Base-by-base conservation (phyloP, 345 rosid genomes). In the Linum usitatissimum region DNA sequence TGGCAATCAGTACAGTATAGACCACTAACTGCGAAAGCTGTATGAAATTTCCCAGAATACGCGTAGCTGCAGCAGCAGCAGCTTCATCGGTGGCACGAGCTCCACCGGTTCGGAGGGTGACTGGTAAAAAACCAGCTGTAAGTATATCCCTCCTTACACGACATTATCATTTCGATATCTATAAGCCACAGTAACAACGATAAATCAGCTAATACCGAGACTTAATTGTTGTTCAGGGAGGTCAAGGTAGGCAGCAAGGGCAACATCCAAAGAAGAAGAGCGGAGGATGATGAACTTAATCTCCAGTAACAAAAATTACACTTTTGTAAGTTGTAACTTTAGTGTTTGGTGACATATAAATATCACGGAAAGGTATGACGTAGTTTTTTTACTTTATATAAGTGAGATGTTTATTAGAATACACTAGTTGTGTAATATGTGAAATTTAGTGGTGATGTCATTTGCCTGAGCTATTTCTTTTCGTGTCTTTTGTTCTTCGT, bases 31-130 rank as follows among this genome's bases (percentile, higher is more conserved):
- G 13, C 23, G 18, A 39, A 34, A 34, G 57, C 58, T 56, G 14
- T 51, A 12, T 40, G 30, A 7, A 65, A 64, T 20, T 68, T 68
- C 66, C 55, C 71, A 86, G 93, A 65, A 82, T 82, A 73, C 83
- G 87, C 6, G 94, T 86, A 66, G 87, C 74, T 15, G 93, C 94
- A 39, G 84, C 85, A 0, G 86, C 89, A 0, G 88, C 82, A 23
- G 83, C 85, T 42, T 78, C 87, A 63, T 73, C 74, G 2, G 78
- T 81, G 40, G 76, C 81, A 36, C 78, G 81, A 34, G 71, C 76
- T 53, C 83, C 88, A 54, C 76, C 85, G 38, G 69, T 0, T 63
- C 67, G 82, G 55, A 73, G 81, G 68, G 42, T 70, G 70, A 55
- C 71, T 48, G 71, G 55, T 9, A 77, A 76, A 64, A 78, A 68